Conservation (phyloP, 805 yeast genomes). For the Wickerhamiella siamensis region DNA sequence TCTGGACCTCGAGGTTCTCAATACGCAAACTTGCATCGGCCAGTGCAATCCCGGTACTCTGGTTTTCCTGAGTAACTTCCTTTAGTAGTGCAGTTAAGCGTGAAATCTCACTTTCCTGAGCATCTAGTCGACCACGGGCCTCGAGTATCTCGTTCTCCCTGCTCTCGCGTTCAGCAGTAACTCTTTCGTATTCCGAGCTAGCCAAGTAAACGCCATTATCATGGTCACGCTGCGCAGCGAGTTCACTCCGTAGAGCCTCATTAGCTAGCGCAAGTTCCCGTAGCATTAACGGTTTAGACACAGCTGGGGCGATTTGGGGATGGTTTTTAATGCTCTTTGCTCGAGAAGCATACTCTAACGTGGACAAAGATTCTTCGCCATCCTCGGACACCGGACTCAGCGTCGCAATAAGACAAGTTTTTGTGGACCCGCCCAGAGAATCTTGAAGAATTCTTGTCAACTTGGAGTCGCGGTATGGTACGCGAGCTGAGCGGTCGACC, state of each 20-base stretch:
- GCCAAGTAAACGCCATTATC: conserved; percentile 60
- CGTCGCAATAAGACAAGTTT: conserved; percentile 77
- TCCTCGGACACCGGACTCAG: conserved; percentile 68
- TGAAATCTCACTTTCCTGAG: neutral
- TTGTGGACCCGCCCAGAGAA: conserved; percentile 77
- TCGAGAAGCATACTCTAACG: conserved; percentile 74
- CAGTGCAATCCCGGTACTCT: neutral
- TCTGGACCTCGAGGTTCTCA: neutral
- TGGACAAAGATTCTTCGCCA: conserved; percentile 70
- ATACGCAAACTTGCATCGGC: neutral
- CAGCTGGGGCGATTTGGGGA: conserved; percentile 48
- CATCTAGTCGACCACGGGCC: neutral
- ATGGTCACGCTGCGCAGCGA: conserved; percentile 46
- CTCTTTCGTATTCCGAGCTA: conserved; percentile 32
- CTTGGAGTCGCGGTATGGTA: conserved; percentile 80
- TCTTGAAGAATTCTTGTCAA: conserved; percentile 66
- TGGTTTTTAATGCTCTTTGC: conserved; percentile 68
- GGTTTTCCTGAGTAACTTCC: neutral
- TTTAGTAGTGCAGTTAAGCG: neutral
- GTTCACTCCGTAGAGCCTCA: conserved; percentile 43
- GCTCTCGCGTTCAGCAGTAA: conserved; percentile 1
- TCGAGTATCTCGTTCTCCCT: neutral
- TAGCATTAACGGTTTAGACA: conserved; percentile 45
- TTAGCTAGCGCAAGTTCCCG: conserved; percentile 41
- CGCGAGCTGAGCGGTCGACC: conserved; percentile 49